Conservation (phyloP, 2,329 filamentous ascomycete species). For the Mariannaea sp. region DNA sequence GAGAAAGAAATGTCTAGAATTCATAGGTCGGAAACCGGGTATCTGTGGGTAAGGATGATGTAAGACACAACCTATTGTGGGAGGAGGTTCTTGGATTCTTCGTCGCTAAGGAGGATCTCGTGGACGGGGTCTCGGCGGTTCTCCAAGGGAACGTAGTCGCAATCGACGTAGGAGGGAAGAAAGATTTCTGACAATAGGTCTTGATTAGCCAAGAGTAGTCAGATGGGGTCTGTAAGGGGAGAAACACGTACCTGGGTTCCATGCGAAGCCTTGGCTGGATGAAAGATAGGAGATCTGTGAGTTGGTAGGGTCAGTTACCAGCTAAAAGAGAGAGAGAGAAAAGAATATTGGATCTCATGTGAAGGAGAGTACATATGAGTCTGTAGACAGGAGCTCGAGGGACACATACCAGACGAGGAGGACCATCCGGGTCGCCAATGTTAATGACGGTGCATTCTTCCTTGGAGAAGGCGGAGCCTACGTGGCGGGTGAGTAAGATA, state of each 20-base stretch:
- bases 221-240: background rate
- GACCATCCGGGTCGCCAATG: constrained; percentile 74
- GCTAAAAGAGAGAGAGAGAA: too few relatives aligned
- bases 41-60: constrained; percentile 21
- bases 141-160: constrained; percentile 75
- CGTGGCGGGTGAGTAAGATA: constrained; percentile 37
- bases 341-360: background rate
- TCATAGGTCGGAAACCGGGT: constrained; percentile 24
- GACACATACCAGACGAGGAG: constrained; percentile 69
- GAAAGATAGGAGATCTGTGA: constrained; percentile 77
- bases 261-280: constrained; percentile 79
- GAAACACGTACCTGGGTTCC: constrained; percentile 70
- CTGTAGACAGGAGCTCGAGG: background rate
- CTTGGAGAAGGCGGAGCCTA: constrained; percentile 73
- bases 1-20: constrained; percentile 38
- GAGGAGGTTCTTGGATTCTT: constrained; percentile 72
- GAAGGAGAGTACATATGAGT: background rate
- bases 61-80: constrained; percentile 56
- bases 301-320: constrained; percentile 5
- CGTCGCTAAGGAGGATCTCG: constrained; percentile 78
- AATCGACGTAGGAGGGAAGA: constrained; percentile 76
- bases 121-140: constrained; percentile 76
- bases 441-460: constrained; percentile 82
- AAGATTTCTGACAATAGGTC: constrained; percentile 68
- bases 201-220: constrained; percentile 14